phyloP scores from a whole-genome alignment of 768 basidiomycete species.

The Psilocybe tampanensis region DNA sequence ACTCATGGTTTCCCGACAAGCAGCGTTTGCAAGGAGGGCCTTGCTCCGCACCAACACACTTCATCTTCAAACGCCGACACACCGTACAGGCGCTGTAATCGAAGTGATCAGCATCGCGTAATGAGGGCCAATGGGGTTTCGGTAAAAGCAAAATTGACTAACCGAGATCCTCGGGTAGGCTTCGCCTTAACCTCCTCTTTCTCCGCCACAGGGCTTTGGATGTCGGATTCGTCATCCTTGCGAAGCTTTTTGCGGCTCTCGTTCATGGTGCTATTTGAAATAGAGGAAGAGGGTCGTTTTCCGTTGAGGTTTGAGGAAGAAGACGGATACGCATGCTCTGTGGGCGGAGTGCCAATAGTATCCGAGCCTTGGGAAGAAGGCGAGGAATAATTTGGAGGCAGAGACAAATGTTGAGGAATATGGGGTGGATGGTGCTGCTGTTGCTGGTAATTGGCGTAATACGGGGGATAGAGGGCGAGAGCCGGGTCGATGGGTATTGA shows the following conservation, averaged over 20 bases:
- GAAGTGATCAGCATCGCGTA: constrained; percentile 14
- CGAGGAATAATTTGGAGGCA: constrained; percentile 67
- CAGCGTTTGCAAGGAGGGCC: constrained; percentile 94
- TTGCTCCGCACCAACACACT: constrained; percentile 87
- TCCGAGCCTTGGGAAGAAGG: constrained; percentile 84
- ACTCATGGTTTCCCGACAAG: constrained; percentile 77
- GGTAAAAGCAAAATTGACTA: constrained; percentile 18
- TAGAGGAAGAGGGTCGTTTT: constrained; percentile 64
- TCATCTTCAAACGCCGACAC: constrained; percentile 92
- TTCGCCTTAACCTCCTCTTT: constrained; percentile 76
- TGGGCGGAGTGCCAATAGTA: constrained; percentile 71
- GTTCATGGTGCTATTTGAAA: constrained; percentile 35
- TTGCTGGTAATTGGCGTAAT: constrained; percentile 61
- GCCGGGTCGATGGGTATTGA: constrained; percentile 72
- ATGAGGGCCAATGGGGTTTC: background rate
- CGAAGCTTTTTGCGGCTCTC: constrained; percentile 62
- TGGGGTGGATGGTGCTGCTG: constrained; percentile 45
- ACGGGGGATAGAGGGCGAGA: constrained; percentile 65
- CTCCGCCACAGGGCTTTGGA: constrained; percentile 53
- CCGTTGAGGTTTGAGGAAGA: constrained; percentile 56
- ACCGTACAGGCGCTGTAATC: constrained; percentile 81
- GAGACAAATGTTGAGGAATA: constrained; percentile 55
- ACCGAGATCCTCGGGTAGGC: constrained; percentile 87
- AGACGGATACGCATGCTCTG: constrained; percentile 58
- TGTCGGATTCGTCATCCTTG: constrained; percentile 57